A percentile compares a stretch with the other conserved stretches of the same genome.
phyloP scores from a whole-genome alignment of 2,329 filamentous ascomycete genomes.

The Colletotrichum cuscutae region DNA sequence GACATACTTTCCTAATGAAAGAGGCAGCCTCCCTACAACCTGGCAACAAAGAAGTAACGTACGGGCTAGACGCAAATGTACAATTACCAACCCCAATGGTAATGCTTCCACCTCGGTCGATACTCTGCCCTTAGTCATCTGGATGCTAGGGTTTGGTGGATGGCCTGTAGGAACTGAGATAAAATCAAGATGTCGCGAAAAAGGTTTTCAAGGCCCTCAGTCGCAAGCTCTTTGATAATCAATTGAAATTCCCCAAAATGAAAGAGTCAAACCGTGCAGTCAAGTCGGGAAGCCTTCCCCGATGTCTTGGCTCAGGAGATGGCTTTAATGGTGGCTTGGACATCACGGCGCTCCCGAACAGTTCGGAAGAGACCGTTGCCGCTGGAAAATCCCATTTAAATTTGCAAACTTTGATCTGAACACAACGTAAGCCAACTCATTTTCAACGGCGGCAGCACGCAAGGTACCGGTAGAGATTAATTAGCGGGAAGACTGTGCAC shows the following conservation, averaged over 20 bases:
- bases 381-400: not conserved
- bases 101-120: too few species aligned
- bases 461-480: not conserved
- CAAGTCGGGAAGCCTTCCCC: not conserved
- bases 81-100: too few species aligned
- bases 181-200: too few species aligned
- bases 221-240: not conserved
- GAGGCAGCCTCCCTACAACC: too few species aligned
- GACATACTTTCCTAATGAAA: too few species aligned
- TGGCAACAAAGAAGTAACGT: too few species aligned
- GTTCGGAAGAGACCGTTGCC: not conserved
- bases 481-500: not conserved
- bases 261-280: not conserved
- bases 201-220: too few species aligned
- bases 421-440: not conserved
- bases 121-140: too few species aligned
- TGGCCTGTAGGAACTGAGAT: too few species aligned
- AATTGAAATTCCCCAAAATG: not conserved
- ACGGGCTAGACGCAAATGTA: too few species aligned
- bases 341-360: not conserved
- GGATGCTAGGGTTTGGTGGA: too few species aligned
- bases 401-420: too few species aligned
- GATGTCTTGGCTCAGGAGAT: not conserved
- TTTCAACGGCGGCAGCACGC: not conserved
- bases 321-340: not conserved